Base-by-base conservation (phyloP, 768 basidiomycete species). In the Tubosaeta sp. region DNA sequence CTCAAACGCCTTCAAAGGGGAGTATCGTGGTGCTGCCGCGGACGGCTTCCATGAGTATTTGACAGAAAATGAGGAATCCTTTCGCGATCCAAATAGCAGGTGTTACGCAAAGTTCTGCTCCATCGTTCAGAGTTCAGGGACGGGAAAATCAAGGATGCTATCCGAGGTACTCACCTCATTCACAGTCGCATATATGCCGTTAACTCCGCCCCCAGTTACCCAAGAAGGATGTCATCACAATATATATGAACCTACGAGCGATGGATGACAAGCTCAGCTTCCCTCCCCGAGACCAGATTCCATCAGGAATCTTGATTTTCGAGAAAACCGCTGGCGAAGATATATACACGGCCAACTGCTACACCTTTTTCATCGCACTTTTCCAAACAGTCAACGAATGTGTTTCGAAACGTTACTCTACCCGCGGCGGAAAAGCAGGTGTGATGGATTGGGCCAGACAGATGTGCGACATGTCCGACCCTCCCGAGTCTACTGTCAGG, bases 81-180 rank as follows among this genome's bases (percentile, higher is more conserved):
- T 43, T 26, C 10, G 10, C 12, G 17, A 13, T n/a, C n/a, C n/a
- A n/a, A n/a, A n/a, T n/a, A n/a, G n/a, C n/a, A 34, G 38, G 0
- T 51, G 22, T 22, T 53, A 51, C 7, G 53, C 58, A 29, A 59
- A 35, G 12, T 32, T 56, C 4, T 56, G 58, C n/a, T n/a, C 48
- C 10, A 35, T 50, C 3, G 39, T 56, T 1, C 59, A 60, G 11
- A 60, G 59, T 9, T 60, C 54, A 2, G 59, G 55, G 0, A 61
- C 59, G 0, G 59, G 59, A 0, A 60, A 54, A 41, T 52, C 59
- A 4, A 61, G 55, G 11, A 17, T 58, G 43, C 10, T 61, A n/a
- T n/a, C 46, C 0, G 56, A 61, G 51, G 60, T 58, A 35, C 12
- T 19, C 1, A 13, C 7, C 26, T 22, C 11, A 7, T 29, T 17